phyloP scores from a whole-genome alignment of 2,329 filamentous ascomycete genomes.

The Rosellinia necatrix region DNA sequence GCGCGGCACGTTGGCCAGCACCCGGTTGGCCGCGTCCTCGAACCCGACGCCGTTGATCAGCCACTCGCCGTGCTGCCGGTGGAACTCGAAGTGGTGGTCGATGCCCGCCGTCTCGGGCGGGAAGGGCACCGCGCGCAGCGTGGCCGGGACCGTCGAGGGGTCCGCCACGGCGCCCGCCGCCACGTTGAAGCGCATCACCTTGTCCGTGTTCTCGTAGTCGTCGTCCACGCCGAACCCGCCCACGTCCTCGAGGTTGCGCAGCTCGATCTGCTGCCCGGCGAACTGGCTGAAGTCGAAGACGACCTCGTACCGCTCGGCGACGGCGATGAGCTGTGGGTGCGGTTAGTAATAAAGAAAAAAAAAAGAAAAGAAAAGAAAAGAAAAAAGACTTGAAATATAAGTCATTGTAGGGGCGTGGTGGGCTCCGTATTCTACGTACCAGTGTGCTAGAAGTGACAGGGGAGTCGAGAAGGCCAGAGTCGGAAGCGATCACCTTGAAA shows the following conservation, averaged over 20 bases:
- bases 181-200: slow-evolving; percentile 59
- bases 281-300: slow-evolving; percentile 59
- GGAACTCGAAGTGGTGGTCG: slow-evolving; percentile 52
- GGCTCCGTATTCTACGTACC: slow-evolving; percentile 2
- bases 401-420: too few relatives aligned
- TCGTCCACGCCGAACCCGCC: slow-evolving; percentile 48
- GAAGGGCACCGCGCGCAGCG: slow-evolving; percentile 46
- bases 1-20: slow-evolving; percentile 52
- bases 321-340: slow-evolving; percentile 44
- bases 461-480: slow-evolving; percentile 54
- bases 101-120: slow-evolving; percentile 44
- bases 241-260: slow-evolving; percentile 39
- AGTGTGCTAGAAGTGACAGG: slow-evolving; percentile 43
- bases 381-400: too few relatives aligned
- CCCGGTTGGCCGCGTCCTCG: slow-evolving; percentile 51
- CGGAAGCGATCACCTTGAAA: slow-evolving; percentile 60
- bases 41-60: slow-evolving; percentile 57
- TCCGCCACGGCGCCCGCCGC: slow-evolving; percentile 44
- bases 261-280: slow-evolving; percentile 52
- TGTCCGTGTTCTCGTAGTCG: slow-evolving; percentile 57
- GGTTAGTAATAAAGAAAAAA: slow-evolving; percentile 42
- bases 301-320: slow-evolving; percentile 63
- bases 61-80: slow-evolving; percentile 50
- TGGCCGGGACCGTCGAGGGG: slow-evolving; percentile 41
- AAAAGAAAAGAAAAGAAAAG: too few relatives aligned